Evolutionary conservation across 306 rosid genomes (phyloP).

Genomic region (Hippophae tibetana): DNA sequence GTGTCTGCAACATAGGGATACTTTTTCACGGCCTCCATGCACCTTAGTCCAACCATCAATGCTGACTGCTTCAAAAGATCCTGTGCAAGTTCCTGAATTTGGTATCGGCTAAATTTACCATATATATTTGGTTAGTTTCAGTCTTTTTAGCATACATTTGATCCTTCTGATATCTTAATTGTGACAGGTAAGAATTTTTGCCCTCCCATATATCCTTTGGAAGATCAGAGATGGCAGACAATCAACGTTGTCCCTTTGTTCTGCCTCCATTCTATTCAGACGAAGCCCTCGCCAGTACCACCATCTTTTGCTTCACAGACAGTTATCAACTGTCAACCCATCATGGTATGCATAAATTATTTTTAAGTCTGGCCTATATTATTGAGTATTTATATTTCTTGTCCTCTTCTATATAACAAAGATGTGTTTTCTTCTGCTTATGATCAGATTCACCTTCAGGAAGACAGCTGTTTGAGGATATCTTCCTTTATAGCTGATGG

Average conservation of each 20-base stretch:
- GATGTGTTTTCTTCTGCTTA: slow-evolving; percentile 13
- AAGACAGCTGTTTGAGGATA: slow-evolving; percentile 86
- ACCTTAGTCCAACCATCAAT: slow-evolving; percentile 89
- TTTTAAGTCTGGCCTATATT: slow-evolving; percentile 1
- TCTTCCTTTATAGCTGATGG: slow-evolving; percentile 90
- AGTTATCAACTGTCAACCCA: slow-evolving; percentile 79
- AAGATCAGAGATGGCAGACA: slow-evolving; percentile 60
- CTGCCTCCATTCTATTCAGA: slow-evolving; percentile 67
- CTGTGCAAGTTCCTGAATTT: slow-evolving; percentile 54
- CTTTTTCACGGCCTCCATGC: slow-evolving; percentile 69
- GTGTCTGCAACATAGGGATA: slow-evolving; percentile 62
- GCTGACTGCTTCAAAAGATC: slow-evolving; percentile 38
- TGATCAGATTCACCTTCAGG: slow-evolving; percentile 78
- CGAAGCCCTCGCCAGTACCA: slow-evolving; percentile 81
- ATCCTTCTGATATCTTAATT: slow-evolving; percentile 20
- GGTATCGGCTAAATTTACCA: slow-evolving; percentile 40
- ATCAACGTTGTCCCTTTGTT: slow-evolving; percentile 59
- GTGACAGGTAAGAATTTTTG: slow-evolving; percentile 70
- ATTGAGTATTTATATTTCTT: slow-evolving; percentile 1
- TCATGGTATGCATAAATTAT: slow-evolving; percentile 49
- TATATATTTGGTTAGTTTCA: slow-evolving; percentile 2
- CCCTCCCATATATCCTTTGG: slow-evolving; percentile 86
- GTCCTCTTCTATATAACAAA: slow-evolving; percentile 4
- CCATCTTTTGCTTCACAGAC: slow-evolving; percentile 85
- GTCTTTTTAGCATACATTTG: slow-evolving; percentile 13